Conservation (phyloP, 176 grass and related monocot genomes). For the Ensete glaucum region DNA sequence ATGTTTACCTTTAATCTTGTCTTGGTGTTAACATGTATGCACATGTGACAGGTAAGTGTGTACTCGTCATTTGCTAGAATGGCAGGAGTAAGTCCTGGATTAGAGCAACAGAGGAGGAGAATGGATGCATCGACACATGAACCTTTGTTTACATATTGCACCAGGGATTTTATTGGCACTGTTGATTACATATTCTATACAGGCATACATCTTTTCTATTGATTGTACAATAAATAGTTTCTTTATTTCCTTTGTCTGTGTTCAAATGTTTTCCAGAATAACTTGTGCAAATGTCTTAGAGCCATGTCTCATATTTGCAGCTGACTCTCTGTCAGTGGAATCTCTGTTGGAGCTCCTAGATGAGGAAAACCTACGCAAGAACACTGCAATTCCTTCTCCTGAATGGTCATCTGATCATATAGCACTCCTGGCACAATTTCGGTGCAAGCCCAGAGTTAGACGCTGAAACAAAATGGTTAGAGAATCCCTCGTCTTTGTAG, state of each 20-base stretch:
- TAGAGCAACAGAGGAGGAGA: constrained; percentile 90
- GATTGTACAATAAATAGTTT: no score
- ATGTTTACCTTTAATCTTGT: not conserved
- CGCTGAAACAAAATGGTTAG: constrained; percentile 51
- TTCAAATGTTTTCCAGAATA: not conserved
- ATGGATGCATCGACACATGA: constrained; percentile 89
- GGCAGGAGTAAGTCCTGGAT: constrained; percentile 51
- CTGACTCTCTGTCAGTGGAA: constrained; percentile 93
- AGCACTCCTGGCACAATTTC: constrained; percentile 89
- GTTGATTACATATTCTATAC: constrained; percentile 99
- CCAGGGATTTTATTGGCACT: constrained; percentile 91
- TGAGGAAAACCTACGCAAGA: constrained; percentile 5
- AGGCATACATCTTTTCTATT: constrained; percentile 29
- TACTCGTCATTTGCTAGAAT: constrained; percentile 97
- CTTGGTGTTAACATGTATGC: not conserved
- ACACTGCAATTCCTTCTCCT: constrained; percentile 6
- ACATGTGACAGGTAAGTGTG: constrained; percentile 60
- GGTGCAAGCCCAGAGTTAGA: constrained; percentile 92
- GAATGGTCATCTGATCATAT: constrained; percentile 72
- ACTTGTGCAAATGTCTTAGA: not conserved
- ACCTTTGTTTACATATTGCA: constrained; percentile 95
- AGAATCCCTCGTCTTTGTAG: not conserved
- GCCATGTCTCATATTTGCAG: constrained; percentile 32
- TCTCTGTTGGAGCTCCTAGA: constrained; percentile 66
- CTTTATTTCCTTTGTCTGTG: no score